These are phyloP conservation scores for Geotrichum klebahnii DNA, from an alignment of 1,139 yeast species.

Conservation along the genomic window DNA sequence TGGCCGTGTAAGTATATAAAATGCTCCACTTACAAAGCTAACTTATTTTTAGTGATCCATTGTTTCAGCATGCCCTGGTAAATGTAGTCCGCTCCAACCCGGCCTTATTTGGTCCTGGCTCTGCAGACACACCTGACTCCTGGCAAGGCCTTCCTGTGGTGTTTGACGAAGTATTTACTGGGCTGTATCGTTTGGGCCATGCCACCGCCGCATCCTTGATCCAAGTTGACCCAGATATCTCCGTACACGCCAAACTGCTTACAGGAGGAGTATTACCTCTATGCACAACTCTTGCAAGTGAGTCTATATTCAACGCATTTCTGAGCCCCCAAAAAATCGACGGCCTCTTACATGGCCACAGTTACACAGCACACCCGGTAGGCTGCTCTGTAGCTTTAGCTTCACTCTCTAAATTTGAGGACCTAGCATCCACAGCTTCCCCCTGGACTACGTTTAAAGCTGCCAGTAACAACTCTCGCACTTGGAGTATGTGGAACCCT, in stretches of 20 bases:
- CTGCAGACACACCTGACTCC: neutral
- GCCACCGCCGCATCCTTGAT: slow-evolving; percentile 28
- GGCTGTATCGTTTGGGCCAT: slow-evolving; percentile 32
- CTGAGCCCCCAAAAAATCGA: slow-evolving; percentile 29
- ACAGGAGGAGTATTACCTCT: slow-evolving; percentile 35
- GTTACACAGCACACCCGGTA: slow-evolving; percentile 36
- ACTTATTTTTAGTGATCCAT: slow-evolving; percentile 31
- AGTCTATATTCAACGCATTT: slow-evolving; percentile 29
- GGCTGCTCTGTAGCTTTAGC: slow-evolving; percentile 34
- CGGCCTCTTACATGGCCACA: slow-evolving; percentile 35
- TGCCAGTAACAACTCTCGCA: slow-evolving; percentile 13
- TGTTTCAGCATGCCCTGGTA: slow-evolving; percentile 32
- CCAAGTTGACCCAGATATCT: slow-evolving; percentile 30
- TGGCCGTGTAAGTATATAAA: slow-evolving; percentile 29
- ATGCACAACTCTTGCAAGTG: slow-evolving; percentile 31
- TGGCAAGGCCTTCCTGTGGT: slow-evolving; percentile 35
- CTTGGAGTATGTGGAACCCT: slow-evolving; percentile 29
- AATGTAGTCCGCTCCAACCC: slow-evolving; percentile 29
- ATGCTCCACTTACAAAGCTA: too few species aligned
- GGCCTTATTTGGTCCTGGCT: slow-evolving; percentile 19
- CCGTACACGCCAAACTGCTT: slow-evolving; percentile 33
- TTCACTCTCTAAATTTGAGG: slow-evolving; percentile 24
- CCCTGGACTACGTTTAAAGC: slow-evolving; percentile 23
- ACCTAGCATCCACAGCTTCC: slow-evolving; percentile 15
- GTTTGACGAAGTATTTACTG: slow-evolving; percentile 36